phyloP scores from a whole-genome alignment of 2,329 filamentous ascomycete species.

The Fusarium musae region DNA sequence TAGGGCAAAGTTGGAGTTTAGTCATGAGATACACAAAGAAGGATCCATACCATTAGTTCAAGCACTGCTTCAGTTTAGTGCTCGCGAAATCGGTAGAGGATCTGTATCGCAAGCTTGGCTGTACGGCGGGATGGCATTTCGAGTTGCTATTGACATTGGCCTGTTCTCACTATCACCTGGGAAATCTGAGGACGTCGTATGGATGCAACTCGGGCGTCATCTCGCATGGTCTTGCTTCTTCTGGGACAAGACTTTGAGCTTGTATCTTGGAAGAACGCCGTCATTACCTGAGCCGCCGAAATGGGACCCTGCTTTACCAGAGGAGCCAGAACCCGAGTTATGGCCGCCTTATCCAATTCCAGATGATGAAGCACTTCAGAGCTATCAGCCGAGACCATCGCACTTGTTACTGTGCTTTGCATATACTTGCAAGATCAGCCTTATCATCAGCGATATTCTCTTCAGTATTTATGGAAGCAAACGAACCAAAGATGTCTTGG shows the following conservation, averaged over 20 bases:
- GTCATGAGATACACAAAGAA: background rate
- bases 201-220: background rate
- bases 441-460: background rate
- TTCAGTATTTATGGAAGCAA: background rate
- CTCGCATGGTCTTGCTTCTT: background rate
- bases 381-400: background rate
- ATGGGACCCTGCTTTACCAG: background rate
- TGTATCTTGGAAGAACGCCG: background rate
- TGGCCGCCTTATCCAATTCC: background rate
- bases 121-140: background rate
- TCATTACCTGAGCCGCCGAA: background rate
- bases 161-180: background rate
- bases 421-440: background rate
- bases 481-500: background rate
- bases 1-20: background rate
- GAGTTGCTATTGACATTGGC: background rate
- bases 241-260: background rate
- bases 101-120: background rate
- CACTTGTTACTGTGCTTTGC: background rate
- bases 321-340: background rate
- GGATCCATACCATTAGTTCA: background rate
- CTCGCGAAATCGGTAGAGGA: background rate
- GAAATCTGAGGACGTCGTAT: accelerated
- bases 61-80: background rate
- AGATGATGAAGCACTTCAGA: background rate